Percentiles rank a stretch among this genome's conserved stretches.
Conservation (phyloP, 257 asterid genomes). For the Jacaranda copaia region DNA sequence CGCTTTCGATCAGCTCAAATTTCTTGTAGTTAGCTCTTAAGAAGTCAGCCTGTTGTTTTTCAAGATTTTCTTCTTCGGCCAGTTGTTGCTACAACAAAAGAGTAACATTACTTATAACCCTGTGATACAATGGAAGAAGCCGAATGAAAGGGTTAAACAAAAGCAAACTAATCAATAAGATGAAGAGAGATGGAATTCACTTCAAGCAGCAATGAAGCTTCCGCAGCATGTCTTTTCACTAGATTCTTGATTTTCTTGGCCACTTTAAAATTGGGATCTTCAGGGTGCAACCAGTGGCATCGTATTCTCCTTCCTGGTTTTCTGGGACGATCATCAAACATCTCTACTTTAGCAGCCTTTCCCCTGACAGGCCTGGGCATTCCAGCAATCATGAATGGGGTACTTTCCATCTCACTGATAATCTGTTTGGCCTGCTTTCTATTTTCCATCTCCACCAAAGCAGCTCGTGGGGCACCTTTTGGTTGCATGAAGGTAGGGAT, state of each 20-base stretch:
- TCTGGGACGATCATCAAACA: constrained; percentile 63
- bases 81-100: constrained; percentile 41
- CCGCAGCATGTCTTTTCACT: constrained; percentile 51
- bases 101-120: not conserved
- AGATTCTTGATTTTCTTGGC: constrained; percentile 44
- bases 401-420: constrained; percentile 34
- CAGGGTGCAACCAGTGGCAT: constrained; percentile 50
- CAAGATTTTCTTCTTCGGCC: constrained; percentile 46
- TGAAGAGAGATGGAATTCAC: constrained; percentile 34
- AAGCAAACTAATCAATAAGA: too few relatives aligned
- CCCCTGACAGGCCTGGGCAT: constrained; percentile 77
- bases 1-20: constrained; percentile 41
- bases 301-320: constrained; percentile 50
- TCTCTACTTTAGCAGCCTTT: constrained; percentile 45
- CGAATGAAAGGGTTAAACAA: not conserved
- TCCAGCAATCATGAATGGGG: constrained; percentile 61
- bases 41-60: constrained; percentile 39
- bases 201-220: constrained; percentile 46
- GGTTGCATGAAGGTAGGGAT: constrained; percentile 50
- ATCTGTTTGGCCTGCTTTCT: constrained; percentile 41
- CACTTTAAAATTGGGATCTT: constrained; percentile 49
- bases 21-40: constrained; percentile 40
- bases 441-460: constrained; percentile 61
- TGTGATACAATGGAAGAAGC: not conserved
- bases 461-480: constrained; percentile 40